These are phyloP conservation scores for Austroboletus festivus DNA, from an alignment of 768 basidiomycete genomes.

Conservation along the genomic window DNA sequence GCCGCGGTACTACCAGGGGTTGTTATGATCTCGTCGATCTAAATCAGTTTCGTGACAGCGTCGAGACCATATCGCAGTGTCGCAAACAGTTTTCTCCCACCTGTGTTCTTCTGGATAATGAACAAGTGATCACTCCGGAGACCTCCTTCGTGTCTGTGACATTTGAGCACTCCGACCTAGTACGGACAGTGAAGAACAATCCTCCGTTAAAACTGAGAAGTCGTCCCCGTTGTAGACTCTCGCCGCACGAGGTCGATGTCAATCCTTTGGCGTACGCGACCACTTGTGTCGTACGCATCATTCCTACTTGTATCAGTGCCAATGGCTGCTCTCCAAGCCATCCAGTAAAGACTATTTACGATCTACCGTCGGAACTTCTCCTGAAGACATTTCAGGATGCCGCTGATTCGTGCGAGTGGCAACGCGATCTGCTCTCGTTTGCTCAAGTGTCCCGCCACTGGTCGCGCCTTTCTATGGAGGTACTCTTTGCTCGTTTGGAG, in stretches of 20 bases:
- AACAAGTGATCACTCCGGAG: neutral
- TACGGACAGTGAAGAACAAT: too few species aligned
- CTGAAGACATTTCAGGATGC: neutral
- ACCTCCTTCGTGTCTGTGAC: neutral
- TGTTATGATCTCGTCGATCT: neutral
- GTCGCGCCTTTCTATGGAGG: neutral
- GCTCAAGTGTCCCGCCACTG: conserved; percentile 10
- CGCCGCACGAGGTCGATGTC: too few species aligned
- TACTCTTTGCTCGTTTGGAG: neutral
- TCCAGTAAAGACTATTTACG: neutral
- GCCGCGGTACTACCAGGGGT: neutral
- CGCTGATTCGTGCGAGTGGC: neutral
- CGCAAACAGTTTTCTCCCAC: neutral
- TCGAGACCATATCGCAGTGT: too few species aligned
- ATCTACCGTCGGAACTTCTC: conserved; percentile 2
- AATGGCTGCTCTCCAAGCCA: neutral
- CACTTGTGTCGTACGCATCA: neutral
- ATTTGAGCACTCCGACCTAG: neutral
- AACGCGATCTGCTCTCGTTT: conserved; percentile 2
- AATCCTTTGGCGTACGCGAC: neutral
- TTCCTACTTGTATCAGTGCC: neutral
- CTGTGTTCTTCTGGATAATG: neutral
- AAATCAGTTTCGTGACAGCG: too few species aligned
- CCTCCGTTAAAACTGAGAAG: too few species aligned
- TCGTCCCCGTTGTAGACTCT: too few species aligned